Conservation (phyloP, 176 grass and related monocot genomes). For the Ensete glaucum region DNA sequence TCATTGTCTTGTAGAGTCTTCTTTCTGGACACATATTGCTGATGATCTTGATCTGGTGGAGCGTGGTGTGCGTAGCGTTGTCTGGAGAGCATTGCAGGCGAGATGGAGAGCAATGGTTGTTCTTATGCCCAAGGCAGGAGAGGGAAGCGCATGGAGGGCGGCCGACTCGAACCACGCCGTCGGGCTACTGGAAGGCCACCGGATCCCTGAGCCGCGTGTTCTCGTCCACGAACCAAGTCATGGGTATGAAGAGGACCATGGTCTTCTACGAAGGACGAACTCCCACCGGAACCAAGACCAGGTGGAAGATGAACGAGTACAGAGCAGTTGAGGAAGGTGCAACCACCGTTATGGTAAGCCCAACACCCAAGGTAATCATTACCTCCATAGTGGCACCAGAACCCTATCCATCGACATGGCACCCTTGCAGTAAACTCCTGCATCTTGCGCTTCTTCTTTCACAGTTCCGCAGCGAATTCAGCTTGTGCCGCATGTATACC, state of each 20-base stretch:
- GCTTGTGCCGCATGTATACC: constrained; percentile 81
- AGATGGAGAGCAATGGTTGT: constrained; percentile 79
- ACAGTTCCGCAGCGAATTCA: constrained; percentile 57
- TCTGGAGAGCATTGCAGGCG: constrained; percentile 20
- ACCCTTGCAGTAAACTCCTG: background rate
- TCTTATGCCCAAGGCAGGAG: constrained; percentile 80
- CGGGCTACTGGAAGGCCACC: constrained; percentile 97
- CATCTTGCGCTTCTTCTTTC: background rate
- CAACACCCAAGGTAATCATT: constrained; percentile 5
- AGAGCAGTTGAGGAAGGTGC: constrained; percentile 39
- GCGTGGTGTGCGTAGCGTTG: constrained; percentile 26
- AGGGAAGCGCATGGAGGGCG: constrained; percentile 72
- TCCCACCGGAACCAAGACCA: constrained; percentile 57
- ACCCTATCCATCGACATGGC: background rate
- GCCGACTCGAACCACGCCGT: constrained; percentile 73
- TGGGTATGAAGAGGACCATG: constrained; percentile 89
- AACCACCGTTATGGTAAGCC: constrained; percentile 3
- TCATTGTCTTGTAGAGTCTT: background rate
- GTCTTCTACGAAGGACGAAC: constrained; percentile 84
- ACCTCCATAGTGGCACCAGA: background rate
- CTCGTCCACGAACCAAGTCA: constrained; percentile 36
- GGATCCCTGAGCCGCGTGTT: constrained; percentile 71
- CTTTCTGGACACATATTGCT: background rate
- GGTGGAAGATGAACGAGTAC: constrained; percentile 97
- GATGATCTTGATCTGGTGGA: background rate